phyloP scores from a whole-genome alignment of 371 early-diverging fungal genomes.

The Circinella minor region DNA sequence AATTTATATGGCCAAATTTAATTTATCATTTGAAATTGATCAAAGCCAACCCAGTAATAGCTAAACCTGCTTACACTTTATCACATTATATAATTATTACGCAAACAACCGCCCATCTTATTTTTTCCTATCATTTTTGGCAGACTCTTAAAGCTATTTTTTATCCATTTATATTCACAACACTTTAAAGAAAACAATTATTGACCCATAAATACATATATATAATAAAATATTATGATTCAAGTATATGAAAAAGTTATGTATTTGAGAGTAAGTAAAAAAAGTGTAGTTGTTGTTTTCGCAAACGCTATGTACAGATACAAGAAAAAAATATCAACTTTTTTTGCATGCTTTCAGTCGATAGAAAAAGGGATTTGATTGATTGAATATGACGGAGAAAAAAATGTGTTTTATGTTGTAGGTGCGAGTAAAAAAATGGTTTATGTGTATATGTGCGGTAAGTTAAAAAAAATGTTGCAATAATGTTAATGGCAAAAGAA shows the following conservation, averaged over 20 bases:
- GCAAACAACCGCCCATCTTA: no score
- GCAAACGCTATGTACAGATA: constrained; percentile 23
- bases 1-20: no score
- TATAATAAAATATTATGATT: neutral
- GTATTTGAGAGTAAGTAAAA: neutral
- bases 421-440: constrained; percentile 13
- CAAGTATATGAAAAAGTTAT: neutral
- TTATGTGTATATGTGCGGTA: neutral
- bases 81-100: no score
- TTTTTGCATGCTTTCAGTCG: constrained; percentile 7
- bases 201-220: neutral
- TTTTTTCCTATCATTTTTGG: no score
- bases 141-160: no score
- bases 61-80: no score
- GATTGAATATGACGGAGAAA: constrained; percentile 2
- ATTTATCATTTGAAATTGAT: no score
- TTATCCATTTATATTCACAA: no score
- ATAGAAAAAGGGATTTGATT: neutral
- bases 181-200: no score
- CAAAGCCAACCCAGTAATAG: no score
- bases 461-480: neutral
- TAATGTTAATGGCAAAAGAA: neutral
- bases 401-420: neutral
- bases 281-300: neutral
- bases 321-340: constrained; percentile 17